Evolutionary conservation across 768 basidiomycete genomes (phyloP), one percentile per base, ranked within the genome.

Genomic region (Mrakia gelida): DNA sequence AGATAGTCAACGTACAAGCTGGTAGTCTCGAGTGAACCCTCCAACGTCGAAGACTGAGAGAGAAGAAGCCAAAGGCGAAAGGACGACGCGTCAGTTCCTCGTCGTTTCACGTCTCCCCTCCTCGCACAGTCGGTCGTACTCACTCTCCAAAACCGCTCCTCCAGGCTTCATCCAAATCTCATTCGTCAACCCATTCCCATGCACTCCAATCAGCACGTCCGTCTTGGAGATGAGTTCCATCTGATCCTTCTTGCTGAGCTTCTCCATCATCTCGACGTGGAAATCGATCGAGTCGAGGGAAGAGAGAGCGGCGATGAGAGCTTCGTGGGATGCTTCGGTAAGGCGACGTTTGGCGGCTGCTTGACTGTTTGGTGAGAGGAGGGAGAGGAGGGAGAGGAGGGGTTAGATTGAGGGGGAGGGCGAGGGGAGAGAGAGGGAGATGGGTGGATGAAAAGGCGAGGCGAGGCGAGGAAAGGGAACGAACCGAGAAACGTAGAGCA

Each of bases 161-260:
- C 78, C 78, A 3, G 78, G 78, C 59, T 76, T 79, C 78, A 79
- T 79, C 78, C 78, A 79, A 52, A 79, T 75, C 61, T 71, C 78
- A 67, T 79, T 75, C 68, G 78, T 79, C 26, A 79, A 45, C 54
- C 78, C 78, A 30, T 79, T 79, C 15, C 78, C 78, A n/a, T 79
- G 78, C 23, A 79, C 78, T 68, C 74, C 78, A 23, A 79, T 32
- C 68, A 79, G 38, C 32, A 79, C 71, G 34, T 79, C 78, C 16
- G 78, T 74, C 70, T 67, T 62, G 45, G 30, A 52, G 56, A 75
- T 54, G 67, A 79, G 54, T 9, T 5, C 56, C 78, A 79, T 79
- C 70, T 79, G 78, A 32, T 79, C 78, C 41, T 65, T 67, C 71
- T 79, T 79, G n/a, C 68, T 71, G 26, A 79, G 56, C 8, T 3